Percentiles rank a stretch among this genome's conserved stretches.
These are phyloP conservation scores for Nicotiana benthamiana DNA, from an alignment of 257 asterid genomes.

Conservation along the genomic window DNA sequence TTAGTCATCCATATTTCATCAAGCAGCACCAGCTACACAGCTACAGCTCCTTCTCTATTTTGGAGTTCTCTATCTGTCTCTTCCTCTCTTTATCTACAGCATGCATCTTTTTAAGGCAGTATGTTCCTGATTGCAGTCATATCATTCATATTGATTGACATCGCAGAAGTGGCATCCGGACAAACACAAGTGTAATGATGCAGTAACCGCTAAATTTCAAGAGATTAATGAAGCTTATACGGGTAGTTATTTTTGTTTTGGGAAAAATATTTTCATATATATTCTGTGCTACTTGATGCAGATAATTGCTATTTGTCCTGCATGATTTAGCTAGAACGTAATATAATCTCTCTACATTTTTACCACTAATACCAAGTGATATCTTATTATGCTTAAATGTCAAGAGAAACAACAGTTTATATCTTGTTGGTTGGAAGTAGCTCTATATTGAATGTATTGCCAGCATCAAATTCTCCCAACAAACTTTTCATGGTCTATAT, in stretches of 20 bases:
- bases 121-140: slow-evolving; percentile 1
- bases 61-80: not conserved
- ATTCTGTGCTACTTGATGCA: not conserved
- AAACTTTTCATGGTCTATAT: not conserved
- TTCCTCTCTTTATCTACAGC: not conserved
- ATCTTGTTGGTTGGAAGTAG: not conserved
- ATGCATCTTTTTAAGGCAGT: not conserved
- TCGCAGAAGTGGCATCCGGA: slow-evolving; percentile 83
- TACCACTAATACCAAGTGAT: not conserved
- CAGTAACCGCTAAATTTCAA: slow-evolving; percentile 52
- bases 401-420: not conserved
- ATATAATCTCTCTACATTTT: not conserved
- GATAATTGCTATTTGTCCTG: not conserved
- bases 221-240: slow-evolving; percentile 60
- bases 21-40: not conserved
- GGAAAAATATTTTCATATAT: not conserved
- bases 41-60: slow-evolving; percentile 10
- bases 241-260: slow-evolving; percentile 25
- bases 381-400: not conserved
- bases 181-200: slow-evolving; percentile 44
- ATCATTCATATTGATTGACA: slow-evolving; percentile 5
- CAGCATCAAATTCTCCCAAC: not conserved
- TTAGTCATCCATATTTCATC: slow-evolving; percentile 18
- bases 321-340: slow-evolving; percentile 8
- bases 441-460: not conserved